Evolutionary conservation across 2,329 filamentous ascomycete genomes (phyloP).

Genomic region (Xylariaceae sp.): DNA sequence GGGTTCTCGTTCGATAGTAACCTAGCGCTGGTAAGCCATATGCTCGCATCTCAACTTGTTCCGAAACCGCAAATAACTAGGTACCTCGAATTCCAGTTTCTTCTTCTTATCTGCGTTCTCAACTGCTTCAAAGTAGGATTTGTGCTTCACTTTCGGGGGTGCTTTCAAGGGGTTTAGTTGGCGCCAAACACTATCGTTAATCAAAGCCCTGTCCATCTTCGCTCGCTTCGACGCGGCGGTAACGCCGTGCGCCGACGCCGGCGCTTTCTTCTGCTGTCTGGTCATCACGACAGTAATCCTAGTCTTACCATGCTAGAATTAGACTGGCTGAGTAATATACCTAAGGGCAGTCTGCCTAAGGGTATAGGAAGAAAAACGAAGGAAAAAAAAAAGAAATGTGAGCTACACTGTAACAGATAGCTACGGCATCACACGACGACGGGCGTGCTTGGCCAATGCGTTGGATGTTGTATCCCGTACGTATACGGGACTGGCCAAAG

Average conservation of each 20-base stretch:
- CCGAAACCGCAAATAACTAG: slow-evolving; percentile 15
- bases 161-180: slow-evolving; percentile 32
- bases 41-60: background rate
- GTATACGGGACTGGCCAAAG: slow-evolving; percentile 18
- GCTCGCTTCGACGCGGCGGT: slow-evolving; percentile 27
- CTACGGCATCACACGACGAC: slow-evolving; percentile 28
- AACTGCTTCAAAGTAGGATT: slow-evolving; percentile 60
- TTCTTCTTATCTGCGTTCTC: slow-evolving; percentile 62
- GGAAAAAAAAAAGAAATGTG: slow-evolving; percentile 12
- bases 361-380: slow-evolving; percentile 17
- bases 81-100: slow-evolving; percentile 60
- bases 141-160: slow-evolving; percentile 50
- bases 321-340: slow-evolving; percentile 21
- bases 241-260: slow-evolving; percentile 27
- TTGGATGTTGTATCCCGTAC: slow-evolving; percentile 13
- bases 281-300: slow-evolving; percentile 31
- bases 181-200: slow-evolving; percentile 29
- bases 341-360: too few relatives aligned
- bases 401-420: slow-evolving; percentile 26
- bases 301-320: slow-evolving; percentile 34
- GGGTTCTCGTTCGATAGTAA: slow-evolving; percentile 48
- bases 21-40: slow-evolving; percentile 38
- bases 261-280: slow-evolving; percentile 33
- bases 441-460: slow-evolving; percentile 24
- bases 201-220: slow-evolving; percentile 30